phyloP scores from a whole-genome alignment of 768 basidiomycete genomes.

The Boletus coccyginus region DNA sequence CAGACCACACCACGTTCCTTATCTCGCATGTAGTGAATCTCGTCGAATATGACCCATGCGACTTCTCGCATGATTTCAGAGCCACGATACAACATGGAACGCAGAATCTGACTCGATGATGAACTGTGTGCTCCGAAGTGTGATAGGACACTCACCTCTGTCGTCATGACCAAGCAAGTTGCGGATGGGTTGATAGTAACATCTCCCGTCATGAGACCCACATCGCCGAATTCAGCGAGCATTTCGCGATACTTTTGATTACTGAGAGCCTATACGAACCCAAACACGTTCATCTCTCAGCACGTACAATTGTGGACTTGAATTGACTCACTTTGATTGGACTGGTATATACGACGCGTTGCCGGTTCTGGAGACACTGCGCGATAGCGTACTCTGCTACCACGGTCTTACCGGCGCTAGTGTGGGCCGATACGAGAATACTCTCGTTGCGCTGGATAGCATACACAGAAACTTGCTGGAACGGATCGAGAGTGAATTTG shows the following conservation, averaged over 20 bases:
- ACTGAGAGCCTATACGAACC: constrained; percentile 74
- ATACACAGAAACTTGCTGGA: constrained; percentile 91
- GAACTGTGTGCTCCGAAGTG: not conserved
- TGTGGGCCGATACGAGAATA: constrained; percentile 97
- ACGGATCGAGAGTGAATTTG: constrained; percentile 96
- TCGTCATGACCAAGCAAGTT: constrained; percentile 98
- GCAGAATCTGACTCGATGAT: constrained; percentile 67
- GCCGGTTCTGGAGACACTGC: constrained; percentile 88
- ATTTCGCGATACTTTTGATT: constrained; percentile 99
- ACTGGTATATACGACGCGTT: constrained; percentile 98
- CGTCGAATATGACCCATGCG: constrained; percentile 99
- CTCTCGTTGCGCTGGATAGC: constrained; percentile 98
- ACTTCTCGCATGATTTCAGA: constrained; percentile 99
- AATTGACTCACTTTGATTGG: constrained; percentile 87
- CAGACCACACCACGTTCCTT: constrained; percentile 99
- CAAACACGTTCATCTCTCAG: constrained; percentile 16
- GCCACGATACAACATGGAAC: constrained; percentile 98
- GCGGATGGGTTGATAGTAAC: constrained; percentile 98
- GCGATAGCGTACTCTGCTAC: constrained; percentile 99
- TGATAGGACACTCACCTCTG: constrained; percentile 60
- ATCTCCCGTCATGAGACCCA: constrained; percentile 99
- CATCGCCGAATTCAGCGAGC: constrained; percentile 95
- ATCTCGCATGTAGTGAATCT: constrained; percentile 99
- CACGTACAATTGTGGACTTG: constrained; percentile 7
- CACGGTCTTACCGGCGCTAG: constrained; percentile 98